Evolutionary conservation across 2,329 filamentous ascomycete genomes (phyloP).

Genomic region (Beauveria medogensis): DNA sequence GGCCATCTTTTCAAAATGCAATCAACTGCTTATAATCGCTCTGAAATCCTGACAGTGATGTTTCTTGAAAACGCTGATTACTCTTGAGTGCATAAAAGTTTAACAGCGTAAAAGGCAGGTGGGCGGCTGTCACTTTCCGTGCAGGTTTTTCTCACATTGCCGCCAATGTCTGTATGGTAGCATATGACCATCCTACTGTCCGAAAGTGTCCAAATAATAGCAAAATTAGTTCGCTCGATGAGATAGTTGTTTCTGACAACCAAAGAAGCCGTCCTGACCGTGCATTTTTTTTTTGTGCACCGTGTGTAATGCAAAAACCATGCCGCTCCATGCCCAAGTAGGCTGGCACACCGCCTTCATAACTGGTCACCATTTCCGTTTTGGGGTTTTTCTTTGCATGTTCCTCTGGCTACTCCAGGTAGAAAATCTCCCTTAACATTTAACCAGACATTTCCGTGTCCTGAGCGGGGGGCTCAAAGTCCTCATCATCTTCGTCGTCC

Average conservation of each 20-base stretch:
- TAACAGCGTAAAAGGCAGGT: not conserved
- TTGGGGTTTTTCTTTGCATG: not conserved
- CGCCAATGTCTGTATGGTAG: not conserved
- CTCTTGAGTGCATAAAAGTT: not conserved
- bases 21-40: not conserved
- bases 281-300: not conserved
- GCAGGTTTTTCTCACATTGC: not conserved
- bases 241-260: not conserved
- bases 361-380: not conserved
- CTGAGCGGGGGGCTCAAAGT: slow-evolving; percentile 54
- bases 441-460: slow-evolving; percentile 59
- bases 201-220: not conserved
- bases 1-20: not conserved
- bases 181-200: not conserved
- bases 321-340: not conserved
- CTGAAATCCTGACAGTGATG: not conserved
- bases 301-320: not conserved
- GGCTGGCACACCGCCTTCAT: not conserved
- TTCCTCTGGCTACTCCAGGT: not conserved
- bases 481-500: slow-evolving; percentile 70
- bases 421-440: not conserved
- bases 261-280: not conserved
- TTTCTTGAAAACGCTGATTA: not conserved
- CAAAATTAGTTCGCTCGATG: not conserved
- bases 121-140: not conserved